phyloP scores from a whole-genome alignment of 2,329 filamentous ascomycete genomes.

The Cercospora janseana region DNA sequence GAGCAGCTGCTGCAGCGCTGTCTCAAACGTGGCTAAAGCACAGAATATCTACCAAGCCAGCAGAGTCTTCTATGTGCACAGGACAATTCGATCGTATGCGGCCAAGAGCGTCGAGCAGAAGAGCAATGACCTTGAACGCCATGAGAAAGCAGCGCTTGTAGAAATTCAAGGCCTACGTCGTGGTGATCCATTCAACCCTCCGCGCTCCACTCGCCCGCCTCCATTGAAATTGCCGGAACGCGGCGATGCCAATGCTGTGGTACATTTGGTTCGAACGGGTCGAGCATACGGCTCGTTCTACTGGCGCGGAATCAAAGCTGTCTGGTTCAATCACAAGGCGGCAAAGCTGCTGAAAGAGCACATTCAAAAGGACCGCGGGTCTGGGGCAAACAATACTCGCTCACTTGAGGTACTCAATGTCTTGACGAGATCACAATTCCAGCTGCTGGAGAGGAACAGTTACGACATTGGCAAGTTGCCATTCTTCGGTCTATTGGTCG shows the following conservation, averaged over 20 bases:
- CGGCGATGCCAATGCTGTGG: conserved; percentile 45
- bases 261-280: conserved; percentile 62
- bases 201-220: conserved; percentile 69
- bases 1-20: conserved; percentile 33
- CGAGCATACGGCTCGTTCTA: conserved; percentile 82
- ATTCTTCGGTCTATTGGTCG: conserved; percentile 70
- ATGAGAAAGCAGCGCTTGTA: conserved; percentile 25
- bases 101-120: conserved; percentile 9
- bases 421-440: conserved; percentile 65
- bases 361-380: conserved; percentile 34
- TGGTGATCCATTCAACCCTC: conserved; percentile 67
- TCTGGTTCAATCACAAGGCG: conserved; percentile 63
- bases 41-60: conserved; percentile 9
- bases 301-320: conserved; percentile 75
- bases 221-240: conserved; percentile 62
- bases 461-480: conserved; percentile 77
- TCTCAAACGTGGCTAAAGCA: conserved; percentile 25
- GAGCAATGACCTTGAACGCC: conserved; percentile 17
- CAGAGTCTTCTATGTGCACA: background rate
- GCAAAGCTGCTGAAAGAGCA: conserved; percentile 49
- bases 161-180: conserved; percentile 32
- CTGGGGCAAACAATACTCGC: background rate
- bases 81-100: conserved; percentile 7
- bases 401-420: conserved; percentile 8
- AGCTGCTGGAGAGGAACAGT: conserved; percentile 65